A percentile compares a stretch with the other conserved stretches of the same genome.
These are phyloP conservation scores for Candida sp. DNA, from an alignment of 1,139 yeast species.

Conservation along the genomic window DNA sequence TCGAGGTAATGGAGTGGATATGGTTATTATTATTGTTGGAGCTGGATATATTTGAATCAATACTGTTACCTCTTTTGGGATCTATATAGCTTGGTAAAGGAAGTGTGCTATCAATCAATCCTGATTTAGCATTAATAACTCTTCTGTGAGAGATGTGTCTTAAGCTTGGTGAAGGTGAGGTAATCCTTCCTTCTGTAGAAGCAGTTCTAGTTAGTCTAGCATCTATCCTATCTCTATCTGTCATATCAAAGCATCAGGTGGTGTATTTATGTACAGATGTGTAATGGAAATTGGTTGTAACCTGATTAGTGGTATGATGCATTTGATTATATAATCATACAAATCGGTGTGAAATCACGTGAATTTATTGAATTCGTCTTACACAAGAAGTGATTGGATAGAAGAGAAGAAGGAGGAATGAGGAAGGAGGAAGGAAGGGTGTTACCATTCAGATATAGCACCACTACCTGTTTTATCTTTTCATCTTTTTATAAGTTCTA, in stretches of 20 bases:
- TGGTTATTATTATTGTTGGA: too few relatives aligned
- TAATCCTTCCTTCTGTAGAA: slow-evolving; percentile 9
- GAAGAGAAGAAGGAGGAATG: background rate
- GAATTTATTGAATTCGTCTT: too few relatives aligned
- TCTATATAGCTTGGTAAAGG: background rate
- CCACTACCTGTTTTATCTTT: too few relatives aligned
- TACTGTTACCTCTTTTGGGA: background rate
- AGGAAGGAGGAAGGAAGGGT: background rate
- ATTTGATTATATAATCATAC: too few relatives aligned
- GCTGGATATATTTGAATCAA: background rate
- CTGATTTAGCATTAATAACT: slow-evolving; percentile 24
- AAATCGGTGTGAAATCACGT: too few relatives aligned
- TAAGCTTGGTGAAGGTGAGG: slow-evolving; percentile 30
- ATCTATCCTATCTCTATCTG: slow-evolving; percentile 1
- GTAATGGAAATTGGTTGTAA: too few relatives aligned
- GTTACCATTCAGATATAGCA: background rate
- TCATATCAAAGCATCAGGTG: background rate
- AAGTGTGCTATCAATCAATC: slow-evolving; percentile 13
- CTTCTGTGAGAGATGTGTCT: slow-evolving; percentile 30
- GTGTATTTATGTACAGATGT: too few relatives aligned
- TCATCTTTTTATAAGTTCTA: too few relatives aligned
- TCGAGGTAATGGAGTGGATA: slow-evolving; percentile 4
- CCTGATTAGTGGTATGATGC: too few relatives aligned
- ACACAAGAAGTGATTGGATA: background rate
- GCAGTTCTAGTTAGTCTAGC: background rate